Conservation (phyloP, 2,329 filamentous ascomycete genomes). For the Colletotrichum filicis region DNA sequence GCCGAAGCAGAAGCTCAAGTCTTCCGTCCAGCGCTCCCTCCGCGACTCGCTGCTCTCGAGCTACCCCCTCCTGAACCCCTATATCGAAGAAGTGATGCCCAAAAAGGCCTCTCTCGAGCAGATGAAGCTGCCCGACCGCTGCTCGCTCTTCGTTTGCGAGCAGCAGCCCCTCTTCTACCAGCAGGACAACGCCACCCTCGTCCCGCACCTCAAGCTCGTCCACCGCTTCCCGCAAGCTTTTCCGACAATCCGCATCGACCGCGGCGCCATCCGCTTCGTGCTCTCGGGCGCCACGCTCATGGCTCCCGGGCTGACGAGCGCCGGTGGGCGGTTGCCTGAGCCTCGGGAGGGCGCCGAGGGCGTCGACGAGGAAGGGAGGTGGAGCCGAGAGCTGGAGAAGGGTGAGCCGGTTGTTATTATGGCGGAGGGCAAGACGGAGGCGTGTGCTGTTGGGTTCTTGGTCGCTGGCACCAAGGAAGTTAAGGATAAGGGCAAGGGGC, state of each 20-base stretch:
- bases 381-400: conserved; percentile 76
- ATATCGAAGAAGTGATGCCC: conserved; percentile 94
- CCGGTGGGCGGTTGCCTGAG: conserved; percentile 82
- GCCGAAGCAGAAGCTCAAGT: conserved; percentile 96
- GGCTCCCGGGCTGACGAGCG: conserved; percentile 90
- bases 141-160: conserved; percentile 87
- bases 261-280: conserved; percentile 96
- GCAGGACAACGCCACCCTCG: conserved; percentile 77
- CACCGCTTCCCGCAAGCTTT: conserved; percentile 91
- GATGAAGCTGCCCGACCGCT: conserved; percentile 92
- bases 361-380: conserved; percentile 62
- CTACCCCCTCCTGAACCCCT: conserved; percentile 85
- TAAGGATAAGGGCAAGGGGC: conserved; percentile 93
- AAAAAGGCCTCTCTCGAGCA: conserved; percentile 93
- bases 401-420: conserved; percentile 89
- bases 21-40: conserved; percentile 88
- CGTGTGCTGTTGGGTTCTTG: conserved; percentile 87
- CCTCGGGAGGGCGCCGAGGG: conserved; percentile 55
- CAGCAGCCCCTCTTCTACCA: conserved; percentile 90
- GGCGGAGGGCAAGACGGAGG: conserved; percentile 93
- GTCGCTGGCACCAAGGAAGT: conserved; percentile 90
- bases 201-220: conserved; percentile 89
- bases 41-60: conserved; percentile 84
- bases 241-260: conserved; percentile 87
- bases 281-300: conserved; percentile 93